phyloP scores from a whole-genome alignment of 306 rosid species.

The Pachyrhizus erosus region DNA sequence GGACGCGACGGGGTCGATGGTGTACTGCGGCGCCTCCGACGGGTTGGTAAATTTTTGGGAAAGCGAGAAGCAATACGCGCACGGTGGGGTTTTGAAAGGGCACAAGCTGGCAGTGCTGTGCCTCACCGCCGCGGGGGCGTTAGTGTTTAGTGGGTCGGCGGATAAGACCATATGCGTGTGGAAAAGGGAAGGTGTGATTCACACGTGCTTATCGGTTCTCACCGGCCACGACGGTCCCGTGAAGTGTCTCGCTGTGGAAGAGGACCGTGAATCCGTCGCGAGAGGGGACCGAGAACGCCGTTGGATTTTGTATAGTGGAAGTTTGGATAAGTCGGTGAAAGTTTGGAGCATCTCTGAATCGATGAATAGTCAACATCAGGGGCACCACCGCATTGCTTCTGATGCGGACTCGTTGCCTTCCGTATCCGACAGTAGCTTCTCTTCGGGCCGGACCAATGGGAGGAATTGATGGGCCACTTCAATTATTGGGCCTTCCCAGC shows the following conservation, averaged over 20 bases:
- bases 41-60: constrained; percentile 89
- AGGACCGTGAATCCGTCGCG: constrained; percentile 44
- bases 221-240: constrained; percentile 90
- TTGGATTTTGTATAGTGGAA: constrained; percentile 87
- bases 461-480: constrained; percentile 29
- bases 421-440: constrained; percentile 62
- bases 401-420: constrained; percentile 61
- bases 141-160: constrained; percentile 83
- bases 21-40: constrained; percentile 86
- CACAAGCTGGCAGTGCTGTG: constrained; percentile 87
- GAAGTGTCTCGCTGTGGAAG: constrained; percentile 81
- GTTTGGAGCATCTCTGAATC: constrained; percentile 81
- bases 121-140: constrained; percentile 59
- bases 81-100: constrained; percentile 81
- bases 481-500: too few species aligned
- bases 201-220: constrained; percentile 77
- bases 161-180: constrained; percentile 89
- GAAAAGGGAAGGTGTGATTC: constrained; percentile 69
- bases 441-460: constrained; percentile 57
- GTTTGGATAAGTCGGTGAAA: constrained; percentile 92
- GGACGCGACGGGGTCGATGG: constrained; percentile 50
- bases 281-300: constrained; percentile 45
- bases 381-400: constrained; percentile 19
- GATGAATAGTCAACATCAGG: not conserved
- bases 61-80: constrained; percentile 52